phyloP scores from a whole-genome alignment of 2,329 filamentous ascomycete genomes.

The Fusarium pseudograminearum region DNA sequence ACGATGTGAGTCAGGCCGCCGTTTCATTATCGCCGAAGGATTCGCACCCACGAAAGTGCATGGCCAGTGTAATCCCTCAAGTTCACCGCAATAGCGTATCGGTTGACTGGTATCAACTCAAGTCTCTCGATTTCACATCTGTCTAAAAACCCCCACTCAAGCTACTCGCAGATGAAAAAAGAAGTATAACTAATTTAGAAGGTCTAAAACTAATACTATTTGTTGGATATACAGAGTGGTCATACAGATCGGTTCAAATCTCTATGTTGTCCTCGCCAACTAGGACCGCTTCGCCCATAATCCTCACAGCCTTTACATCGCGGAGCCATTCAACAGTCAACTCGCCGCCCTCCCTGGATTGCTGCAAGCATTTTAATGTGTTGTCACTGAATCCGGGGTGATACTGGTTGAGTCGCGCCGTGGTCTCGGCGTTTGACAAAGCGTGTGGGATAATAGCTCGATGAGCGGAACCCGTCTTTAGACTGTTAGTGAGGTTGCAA shows the following conservation, averaged over 20 bases:
- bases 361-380: background rate
- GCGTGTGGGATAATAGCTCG: constrained; percentile 13
- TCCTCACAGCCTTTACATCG: background rate
- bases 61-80: accelerated
- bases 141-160: too few species aligned
- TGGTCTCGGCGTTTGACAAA: background rate
- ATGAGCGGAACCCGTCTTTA: constrained; percentile 16
- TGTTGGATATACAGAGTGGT: background rate
- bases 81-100: too few species aligned
- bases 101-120: background rate
- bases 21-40: background rate
- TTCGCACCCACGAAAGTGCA: background rate
- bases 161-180: too few species aligned
- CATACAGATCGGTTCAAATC: background rate
- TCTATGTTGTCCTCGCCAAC: background rate
- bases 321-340: constrained; percentile 13
- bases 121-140: background rate
- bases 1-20: background rate
- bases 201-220: background rate
- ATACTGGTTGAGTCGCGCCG: background rate
- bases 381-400: background rate
- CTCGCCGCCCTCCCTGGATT: constrained; percentile 13
- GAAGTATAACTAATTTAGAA: background rate
- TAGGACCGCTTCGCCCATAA: background rate
- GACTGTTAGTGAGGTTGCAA: background rate